A percentile compares a stretch with the other conserved stretches of the same genome.
Evolutionary conservation across 371 early-diverging fungal genomes (phyloP).

Genomic region (Apophysomyces elegans): DNA sequence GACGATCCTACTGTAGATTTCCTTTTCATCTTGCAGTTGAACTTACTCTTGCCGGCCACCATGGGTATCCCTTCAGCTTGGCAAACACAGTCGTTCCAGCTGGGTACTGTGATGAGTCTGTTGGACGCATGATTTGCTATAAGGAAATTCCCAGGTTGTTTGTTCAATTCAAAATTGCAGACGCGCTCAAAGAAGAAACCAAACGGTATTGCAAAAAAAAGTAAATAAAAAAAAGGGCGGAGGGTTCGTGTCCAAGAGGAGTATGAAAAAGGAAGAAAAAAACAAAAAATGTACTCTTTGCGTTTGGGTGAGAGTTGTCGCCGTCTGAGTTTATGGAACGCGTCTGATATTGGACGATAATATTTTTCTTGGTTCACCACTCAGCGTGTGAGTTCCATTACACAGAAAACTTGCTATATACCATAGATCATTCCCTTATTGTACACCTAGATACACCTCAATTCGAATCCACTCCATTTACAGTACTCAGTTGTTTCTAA

Average conservation of each 20-base stretch:
- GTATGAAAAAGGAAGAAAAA: conserved; percentile 12
- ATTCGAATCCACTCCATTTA: no score
- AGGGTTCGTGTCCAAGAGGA: conserved; percentile 10
- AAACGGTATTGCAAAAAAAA: conserved; percentile 7
- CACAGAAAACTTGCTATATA: not conserved
- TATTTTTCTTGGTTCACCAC: not conserved
- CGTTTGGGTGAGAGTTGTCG: not conserved
- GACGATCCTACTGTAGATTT: conserved; percentile 1
- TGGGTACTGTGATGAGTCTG: conserved; percentile 41
- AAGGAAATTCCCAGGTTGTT: conserved; percentile 5
- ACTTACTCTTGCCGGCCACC: conserved; percentile 82
- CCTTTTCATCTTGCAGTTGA: not conserved
- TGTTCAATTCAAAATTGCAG: conserved; percentile 6
- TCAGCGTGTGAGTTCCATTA: conserved; percentile 7
- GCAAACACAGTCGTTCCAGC: conserved; percentile 73
- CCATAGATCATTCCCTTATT: not conserved
- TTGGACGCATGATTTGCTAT: conserved; percentile 19
- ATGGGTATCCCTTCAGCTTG: conserved; percentile 76
- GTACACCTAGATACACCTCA: no score
- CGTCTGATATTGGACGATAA: conserved; percentile 9
- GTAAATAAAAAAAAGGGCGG: conserved; percentile 9
- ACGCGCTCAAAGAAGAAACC: conserved; percentile 2
- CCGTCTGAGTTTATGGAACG: conserved; percentile 9
- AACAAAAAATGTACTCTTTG: conserved; percentile 10
- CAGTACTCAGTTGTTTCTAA: no score